These are phyloP conservation scores for Spergularia azorica DNA, from an alignment of 179 eudicot genomes.

Conservation along the genomic window DNA sequence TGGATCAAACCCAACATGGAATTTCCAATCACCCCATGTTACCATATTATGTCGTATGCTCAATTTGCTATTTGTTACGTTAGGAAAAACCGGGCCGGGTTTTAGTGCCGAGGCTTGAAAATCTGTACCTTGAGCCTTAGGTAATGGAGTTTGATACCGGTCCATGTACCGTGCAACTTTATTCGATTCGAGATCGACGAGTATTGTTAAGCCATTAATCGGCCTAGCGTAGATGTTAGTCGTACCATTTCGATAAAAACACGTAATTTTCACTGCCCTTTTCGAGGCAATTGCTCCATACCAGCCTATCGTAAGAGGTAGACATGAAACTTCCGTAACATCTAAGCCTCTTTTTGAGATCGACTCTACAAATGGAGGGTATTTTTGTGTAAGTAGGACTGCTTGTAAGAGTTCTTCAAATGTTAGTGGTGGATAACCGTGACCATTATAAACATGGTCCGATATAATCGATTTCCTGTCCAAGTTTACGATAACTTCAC, in stretches of 20 bases:
- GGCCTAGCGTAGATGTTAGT: constrained; percentile 73
- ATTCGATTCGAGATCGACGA: constrained; percentile 55
- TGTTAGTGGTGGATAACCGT: constrained; percentile 67
- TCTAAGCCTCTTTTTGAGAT: constrained; percentile 57
- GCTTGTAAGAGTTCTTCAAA: constrained; percentile 59
- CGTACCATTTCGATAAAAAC: constrained; percentile 68
- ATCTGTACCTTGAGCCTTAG: constrained; percentile 60
- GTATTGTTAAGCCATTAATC: constrained; percentile 55
- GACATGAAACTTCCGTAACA: constrained; percentile 64
- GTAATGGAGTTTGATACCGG: constrained; percentile 49
- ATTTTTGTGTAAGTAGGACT: constrained; percentile 36
- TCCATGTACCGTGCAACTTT: constrained; percentile 38
- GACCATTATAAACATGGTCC: constrained; percentile 51
- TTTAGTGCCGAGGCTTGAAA: constrained; percentile 36
- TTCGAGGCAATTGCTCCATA: constrained; percentile 53
- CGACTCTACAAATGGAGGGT: constrained; percentile 48
- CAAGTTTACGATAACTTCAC: constrained; percentile 58
- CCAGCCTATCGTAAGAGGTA: constrained; percentile 79
- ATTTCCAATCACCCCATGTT: constrained; percentile 72
- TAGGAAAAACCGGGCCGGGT: constrained; percentile 40
- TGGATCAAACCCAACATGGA: constrained; percentile 67
- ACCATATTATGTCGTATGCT: constrained; percentile 46
- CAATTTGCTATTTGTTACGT: constrained; percentile 36
- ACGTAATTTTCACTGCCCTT: constrained; percentile 57
- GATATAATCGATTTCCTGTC: constrained; percentile 40